Evolutionary conservation across 1,284 basidiomycete species (phyloP), one percentile per base, ranked within the genome.

Genomic region (Rhodotorula sp.): DNA sequence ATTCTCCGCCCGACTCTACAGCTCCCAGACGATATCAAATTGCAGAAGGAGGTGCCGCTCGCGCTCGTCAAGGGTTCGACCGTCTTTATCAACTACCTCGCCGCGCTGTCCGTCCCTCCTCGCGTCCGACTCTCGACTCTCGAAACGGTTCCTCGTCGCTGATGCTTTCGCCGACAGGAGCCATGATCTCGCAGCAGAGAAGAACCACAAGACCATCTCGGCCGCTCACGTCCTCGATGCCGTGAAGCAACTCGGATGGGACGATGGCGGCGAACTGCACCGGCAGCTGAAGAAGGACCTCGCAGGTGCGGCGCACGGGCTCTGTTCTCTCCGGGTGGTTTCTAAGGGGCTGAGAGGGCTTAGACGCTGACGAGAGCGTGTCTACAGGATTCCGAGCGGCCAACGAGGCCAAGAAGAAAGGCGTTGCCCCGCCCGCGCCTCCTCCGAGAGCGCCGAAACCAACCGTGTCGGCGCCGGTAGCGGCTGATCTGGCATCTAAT

Each of bases 351-450:
- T 43, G 38, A 14, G 8, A 31, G 23, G 26, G 3, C 16, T 19
- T 28, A 21, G 23, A 3, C 1, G 14, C 19, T 18, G 26, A n/a
- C 12, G 14, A 3, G n/a, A 16, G 10, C 54, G 23, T 26, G 26
- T 26, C 54, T 15, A 12, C 56, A 67, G 66, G 60, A 0, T 67
- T 65, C 60, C 60, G 66, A 21, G 55, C 26, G 21, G 43, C 62
- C 45, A 64, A 62, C 14, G 70, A 78, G 47, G 79, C 79, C 28
- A 79, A 79, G 23, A 80, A 80, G 68, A 78, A 78, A 55, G 80
- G 78, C 26, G 71, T 78, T 15, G 43, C 54, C 23, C 38, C 50
- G n/a, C 34, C 61, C 12, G 28, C 38, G 3, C 38, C 55, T 47
- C 55, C 47, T 8, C 34, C 48, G 34, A 21, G 21, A 21, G 43